Base-by-base conservation (phyloP, 768 basidiomycete species). In the Pleurotus pulmonarius region DNA sequence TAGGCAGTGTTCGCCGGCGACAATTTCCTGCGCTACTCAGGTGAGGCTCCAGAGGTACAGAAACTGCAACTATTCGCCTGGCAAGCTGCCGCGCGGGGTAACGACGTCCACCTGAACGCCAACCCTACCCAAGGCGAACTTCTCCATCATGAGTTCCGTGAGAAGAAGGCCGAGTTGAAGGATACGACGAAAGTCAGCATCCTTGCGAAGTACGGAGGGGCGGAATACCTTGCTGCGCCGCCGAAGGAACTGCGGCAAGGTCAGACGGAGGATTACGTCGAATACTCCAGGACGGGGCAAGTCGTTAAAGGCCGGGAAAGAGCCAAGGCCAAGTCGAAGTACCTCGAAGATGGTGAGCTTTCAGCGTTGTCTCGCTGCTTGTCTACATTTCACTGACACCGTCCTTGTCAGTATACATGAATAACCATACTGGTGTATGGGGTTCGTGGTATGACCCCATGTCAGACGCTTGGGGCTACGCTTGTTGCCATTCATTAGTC, bases 381-480 rank as follows among this genome's bases (percentile, higher is more conserved):
- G 24, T 24, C 40, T 34, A 18, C 56, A 57, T 58, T 24, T 61
- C 11, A 34, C 9, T 34, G 59, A 58, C 46, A 37, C 26, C 20
- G 20, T 18, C 56, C 18, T 6, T 16, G 61, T 1, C 60, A 98
- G 94, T 94, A 5, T 87, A 82, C 63, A 75, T 90, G 65, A 95
- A 94, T 70, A 99, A 99, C 66, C 97, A 99, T 65, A 94, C 89
- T 0, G 77, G 85, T 4, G 87, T 98, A n/a, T 99, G 97, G 97
- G 97, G 97, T 45, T 99, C 97, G 44, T 98, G 87, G 86, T 98
- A 91, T 68, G 86, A 91, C 61, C 59, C 75, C 13, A 73, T 82
- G 11, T 78, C 81, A 2, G 83, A 86, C 12, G 66, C 75, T 58
- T 99, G 97, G 97, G 97, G 97, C 38, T 99, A 88, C 69, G 88